phyloP scores from a whole-genome alignment of 306 rosid species.

The Begonia peltatifolia region DNA sequence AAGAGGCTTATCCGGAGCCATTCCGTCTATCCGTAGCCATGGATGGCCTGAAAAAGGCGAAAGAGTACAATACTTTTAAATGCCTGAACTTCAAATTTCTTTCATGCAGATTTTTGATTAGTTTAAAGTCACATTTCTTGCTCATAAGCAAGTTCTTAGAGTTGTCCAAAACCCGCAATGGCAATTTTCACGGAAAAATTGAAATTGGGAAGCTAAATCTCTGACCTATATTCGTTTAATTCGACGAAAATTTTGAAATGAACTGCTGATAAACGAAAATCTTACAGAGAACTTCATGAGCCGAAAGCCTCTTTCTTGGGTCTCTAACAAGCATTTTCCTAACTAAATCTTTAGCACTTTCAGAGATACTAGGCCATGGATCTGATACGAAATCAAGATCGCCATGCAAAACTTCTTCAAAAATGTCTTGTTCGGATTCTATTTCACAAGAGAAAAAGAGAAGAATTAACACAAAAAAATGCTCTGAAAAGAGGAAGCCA shows the following conservation, averaged over 20 bases:
- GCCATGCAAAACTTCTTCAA: slow-evolving; percentile 47
- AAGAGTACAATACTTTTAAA: neutral
- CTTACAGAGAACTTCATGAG: slow-evolving; percentile 71
- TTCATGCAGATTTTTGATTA: no score
- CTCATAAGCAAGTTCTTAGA: no score
- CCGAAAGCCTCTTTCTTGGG: slow-evolving; percentile 54
- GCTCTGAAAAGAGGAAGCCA: no score
- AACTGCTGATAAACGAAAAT: slow-evolving; percentile 1
- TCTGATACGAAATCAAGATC: slow-evolving; percentile 59
- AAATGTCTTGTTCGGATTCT: slow-evolving; percentile 68
- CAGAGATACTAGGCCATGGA: slow-evolving; percentile 85
- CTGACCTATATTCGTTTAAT: neutral
- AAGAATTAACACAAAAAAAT: neutral
- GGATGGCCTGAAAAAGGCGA: slow-evolving; percentile 64
- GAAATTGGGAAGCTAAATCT: no score
- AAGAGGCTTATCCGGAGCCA: slow-evolving; percentile 80
- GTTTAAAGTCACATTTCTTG: no score
- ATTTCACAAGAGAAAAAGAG: neutral
- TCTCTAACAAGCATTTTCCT: slow-evolving; percentile 68
- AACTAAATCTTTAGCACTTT: slow-evolving; percentile 69
- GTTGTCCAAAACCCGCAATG: no score
- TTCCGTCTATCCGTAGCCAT: slow-evolving; percentile 78
- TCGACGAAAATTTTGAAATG: neutral
- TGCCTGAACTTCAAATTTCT: neutral
- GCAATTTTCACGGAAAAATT: no score